Evolutionary conservation across 2,329 filamentous ascomycete species (phyloP), one percentile per base, ranked within the genome.

Genomic region (Colletotrichum chrysophilum): DNA sequence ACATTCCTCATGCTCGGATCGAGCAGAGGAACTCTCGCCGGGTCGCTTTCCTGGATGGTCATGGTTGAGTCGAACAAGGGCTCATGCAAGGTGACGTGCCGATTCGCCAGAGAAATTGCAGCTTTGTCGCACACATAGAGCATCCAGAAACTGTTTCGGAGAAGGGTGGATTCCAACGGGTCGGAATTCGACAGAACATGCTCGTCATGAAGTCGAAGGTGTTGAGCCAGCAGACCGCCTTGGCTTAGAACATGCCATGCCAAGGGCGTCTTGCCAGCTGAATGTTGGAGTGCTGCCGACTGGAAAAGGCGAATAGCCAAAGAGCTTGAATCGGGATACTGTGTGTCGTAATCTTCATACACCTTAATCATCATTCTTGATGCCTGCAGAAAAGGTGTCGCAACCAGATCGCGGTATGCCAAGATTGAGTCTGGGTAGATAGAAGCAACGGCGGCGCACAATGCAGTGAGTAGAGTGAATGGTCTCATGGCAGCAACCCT

Each of bases 41-140:
- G 28, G 9, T 48, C 56, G 5, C 38, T 68, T 24, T 62, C 38
- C 16, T 60, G 2, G 16, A 55, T 21, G 0, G 85, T 86, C 30
- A 87, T 85, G 7, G 83, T 85, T 0, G 82, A 79, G 52, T 86
- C 84, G 65, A 87, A 87, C 0, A 83, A 86, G 71, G 83, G 86
- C 69, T 85, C 84, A 78, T 87, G 86, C n/a, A 88, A 84, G 0
- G 86, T 87, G 7, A 87, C 87, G 4, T 86, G 86, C 0, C 85
- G 83, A 8, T 84, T 84, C 58, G 86, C 87, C 3, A 86, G 75
- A 13, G 86, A 82, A 2, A 83, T 81, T 1, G 84, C 83, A 1
- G 84, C 84, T 67, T 86, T 85, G 69, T 86, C 85, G 5, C 84
- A 84, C 78, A 85, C 83, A 73, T 84, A 86, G 1, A 85, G 80